These are phyloP conservation scores for Arabidopsis thaliana DNA, from an alignment of 345 rosid genomes.

Conservation along the genomic window TAIR10.1 NC_003070.9:8518001-8518500, in stretches of 20 bases:
- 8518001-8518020: neutral
- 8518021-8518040: neutral
- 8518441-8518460: conserved; percentile 8
- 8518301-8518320: conserved; percentile 48
- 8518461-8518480: conserved; percentile 7
- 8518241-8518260: neutral
- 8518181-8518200: conserved; percentile 93
- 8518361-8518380: conserved; percentile 47
- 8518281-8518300: neutral
- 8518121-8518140: conserved; percentile 96
- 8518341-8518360: conserved; percentile 49
- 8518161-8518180: conserved; percentile 99
- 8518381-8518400: conserved; percentile 50
- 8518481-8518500: neutral
- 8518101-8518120: conserved; percentile 98
- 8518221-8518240: neutral
- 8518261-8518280: neutral
- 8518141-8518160: conserved; percentile 95
- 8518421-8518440: conserved; percentile 14
- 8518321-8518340: conserved; percentile 44
- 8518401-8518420: conserved; percentile 44
- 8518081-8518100: conserved; percentile 84
- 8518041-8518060: neutral
- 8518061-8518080: conserved; percentile 48
- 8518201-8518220: conserved; percentile 93